phyloP scores from a whole-genome alignment of 1,139 yeast genomes.

The Geotrichum citri-aurantii region DNA sequence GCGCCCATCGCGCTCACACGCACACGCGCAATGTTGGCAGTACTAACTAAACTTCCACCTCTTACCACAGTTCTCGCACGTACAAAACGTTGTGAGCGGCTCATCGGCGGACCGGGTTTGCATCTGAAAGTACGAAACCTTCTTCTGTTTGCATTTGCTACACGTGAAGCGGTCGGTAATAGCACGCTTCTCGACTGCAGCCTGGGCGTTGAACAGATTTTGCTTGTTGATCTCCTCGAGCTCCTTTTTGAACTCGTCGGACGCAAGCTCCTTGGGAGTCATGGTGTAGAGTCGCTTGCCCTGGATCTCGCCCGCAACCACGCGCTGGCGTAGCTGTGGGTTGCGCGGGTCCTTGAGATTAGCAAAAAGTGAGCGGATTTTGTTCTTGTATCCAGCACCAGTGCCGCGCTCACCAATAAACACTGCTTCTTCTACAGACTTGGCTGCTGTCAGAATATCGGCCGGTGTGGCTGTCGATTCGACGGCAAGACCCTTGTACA shows the following conservation, averaged over 20 bases:
- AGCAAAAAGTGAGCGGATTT: slow-evolving; percentile 75
- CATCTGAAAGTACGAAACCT: slow-evolving; percentile 94
- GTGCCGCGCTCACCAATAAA: slow-evolving; percentile 51
- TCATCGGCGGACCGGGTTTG: slow-evolving; percentile 99
- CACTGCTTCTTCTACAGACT: slow-evolving; percentile 68
- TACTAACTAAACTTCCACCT: slow-evolving; percentile 74
- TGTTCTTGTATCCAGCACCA: slow-evolving; percentile 58
- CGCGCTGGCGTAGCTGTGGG: slow-evolving; percentile 69
- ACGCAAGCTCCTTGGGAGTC: slow-evolving; percentile 93
- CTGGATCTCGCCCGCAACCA: slow-evolving; percentile 57
- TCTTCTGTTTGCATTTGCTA: slow-evolving; percentile 95
- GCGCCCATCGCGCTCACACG: too few species aligned
- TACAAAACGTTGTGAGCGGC: slow-evolving; percentile 95
- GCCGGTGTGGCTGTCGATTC: slow-evolving; percentile 61
- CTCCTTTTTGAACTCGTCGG: slow-evolving; percentile 77
- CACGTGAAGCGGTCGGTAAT: slow-evolving; percentile 95
- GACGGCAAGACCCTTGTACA: slow-evolving; percentile 83
- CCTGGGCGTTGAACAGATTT: slow-evolving; percentile 93
- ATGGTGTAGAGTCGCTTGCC: slow-evolving; percentile 66
- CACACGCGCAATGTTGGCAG: too few species aligned
- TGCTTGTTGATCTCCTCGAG: slow-evolving; percentile 79
- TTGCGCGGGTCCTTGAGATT: slow-evolving; percentile 85
- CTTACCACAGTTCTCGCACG: slow-evolving; percentile 95
- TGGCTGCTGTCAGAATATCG: slow-evolving; percentile 57
- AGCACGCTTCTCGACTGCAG: slow-evolving; percentile 95